A percentile compares a stretch with the other conserved stretches of the same genome.
These are phyloP conservation scores for Porodaedalea pini DNA, from an alignment of 1,284 basidiomycete species.

Conservation along the genomic window DNA sequence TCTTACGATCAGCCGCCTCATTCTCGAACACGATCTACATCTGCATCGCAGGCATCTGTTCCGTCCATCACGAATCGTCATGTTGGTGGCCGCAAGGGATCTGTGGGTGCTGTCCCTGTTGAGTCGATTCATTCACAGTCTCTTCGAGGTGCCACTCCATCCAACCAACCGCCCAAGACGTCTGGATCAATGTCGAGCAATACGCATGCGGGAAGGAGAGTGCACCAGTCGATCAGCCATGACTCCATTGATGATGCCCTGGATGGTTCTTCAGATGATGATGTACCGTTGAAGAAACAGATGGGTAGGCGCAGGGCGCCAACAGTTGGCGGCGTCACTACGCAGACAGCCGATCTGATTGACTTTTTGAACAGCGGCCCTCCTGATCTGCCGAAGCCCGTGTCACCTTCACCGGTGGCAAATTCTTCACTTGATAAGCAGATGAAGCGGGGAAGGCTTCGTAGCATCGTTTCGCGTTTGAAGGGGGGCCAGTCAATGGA, in stretches of 20 bases:
- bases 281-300: slow-evolving; percentile 26
- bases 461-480: slow-evolving; percentile 76
- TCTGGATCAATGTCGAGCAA: slow-evolving; percentile 6
- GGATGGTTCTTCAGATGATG: slow-evolving; percentile 61
- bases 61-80: slow-evolving; percentile 11
- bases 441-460: slow-evolving; percentile 54
- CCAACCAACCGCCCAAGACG: slow-evolving; percentile 4
- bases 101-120: slow-evolving; percentile 12
- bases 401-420: slow-evolving; percentile 20
- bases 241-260: slow-evolving; percentile 74
- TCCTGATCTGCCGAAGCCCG: slow-evolving; percentile 35
- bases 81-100: slow-evolving; percentile 10
- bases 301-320: slow-evolving; percentile 10
- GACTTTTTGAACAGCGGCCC: slow-evolving; percentile 64
- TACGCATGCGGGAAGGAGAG: neutral
- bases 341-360: slow-evolving; percentile 48
- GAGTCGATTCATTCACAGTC: slow-evolving; percentile 15
- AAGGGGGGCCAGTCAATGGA: slow-evolving; percentile 54
- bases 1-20: slow-evolving; percentile 13
- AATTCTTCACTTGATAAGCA: slow-evolving; percentile 40
- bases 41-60: slow-evolving; percentile 15
- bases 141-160: neutral
- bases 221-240: slow-evolving; percentile 34
- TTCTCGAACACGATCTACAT: slow-evolving; percentile 14
- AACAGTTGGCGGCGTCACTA: slow-evolving; percentile 9